phyloP scores from a whole-genome alignment of 2,329 filamentous ascomycete species.

The Aspergillus transmontanensis region DNA sequence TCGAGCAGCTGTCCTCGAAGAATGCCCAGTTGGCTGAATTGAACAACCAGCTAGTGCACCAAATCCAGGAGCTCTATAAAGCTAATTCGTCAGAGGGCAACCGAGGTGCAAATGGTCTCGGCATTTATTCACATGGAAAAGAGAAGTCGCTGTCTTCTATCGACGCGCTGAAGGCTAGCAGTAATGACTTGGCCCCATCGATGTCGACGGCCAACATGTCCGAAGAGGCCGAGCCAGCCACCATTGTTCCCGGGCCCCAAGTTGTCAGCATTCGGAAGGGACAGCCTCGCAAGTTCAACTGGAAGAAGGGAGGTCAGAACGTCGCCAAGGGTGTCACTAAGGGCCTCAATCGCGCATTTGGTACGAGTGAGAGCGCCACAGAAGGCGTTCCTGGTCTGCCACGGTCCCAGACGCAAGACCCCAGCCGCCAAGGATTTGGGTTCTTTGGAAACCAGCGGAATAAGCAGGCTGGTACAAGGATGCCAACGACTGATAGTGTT shows the following conservation, averaged over 20 bases:
- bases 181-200: slow-evolving; percentile 57
- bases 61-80: slow-evolving; percentile 92
- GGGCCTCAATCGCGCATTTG: slow-evolving; percentile 89
- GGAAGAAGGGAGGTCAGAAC: slow-evolving; percentile 95
- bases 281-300: slow-evolving; percentile 95
- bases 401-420: slow-evolving; percentile 46
- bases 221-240: slow-evolving; percentile 66
- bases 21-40: slow-evolving; percentile 92
- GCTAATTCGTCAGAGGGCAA: slow-evolving; percentile 54
- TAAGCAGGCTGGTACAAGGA: slow-evolving; percentile 43
- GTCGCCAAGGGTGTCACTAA: slow-evolving; percentile 94
- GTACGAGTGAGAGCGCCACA: slow-evolving; percentile 63
- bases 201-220: slow-evolving; percentile 57
- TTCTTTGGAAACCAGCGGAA: slow-evolving; percentile 64
- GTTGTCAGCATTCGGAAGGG: slow-evolving; percentile 94
- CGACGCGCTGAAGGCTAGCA: slow-evolving; percentile 48
- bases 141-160: slow-evolving; percentile 52
- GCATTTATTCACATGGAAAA: slow-evolving; percentile 62
- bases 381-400: slow-evolving; percentile 28
- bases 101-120: slow-evolving; percentile 55
- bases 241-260: slow-evolving; percentile 73
- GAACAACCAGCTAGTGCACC: slow-evolving; percentile 93
- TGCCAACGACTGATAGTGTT: slow-evolving; percentile 48
- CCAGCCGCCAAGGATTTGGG: slow-evolving; percentile 64
- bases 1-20: slow-evolving; percentile 90